Base-by-base conservation (phyloP, 2,329 filamentous ascomycete genomes). In the Westerdykella aurantiaca region DNA sequence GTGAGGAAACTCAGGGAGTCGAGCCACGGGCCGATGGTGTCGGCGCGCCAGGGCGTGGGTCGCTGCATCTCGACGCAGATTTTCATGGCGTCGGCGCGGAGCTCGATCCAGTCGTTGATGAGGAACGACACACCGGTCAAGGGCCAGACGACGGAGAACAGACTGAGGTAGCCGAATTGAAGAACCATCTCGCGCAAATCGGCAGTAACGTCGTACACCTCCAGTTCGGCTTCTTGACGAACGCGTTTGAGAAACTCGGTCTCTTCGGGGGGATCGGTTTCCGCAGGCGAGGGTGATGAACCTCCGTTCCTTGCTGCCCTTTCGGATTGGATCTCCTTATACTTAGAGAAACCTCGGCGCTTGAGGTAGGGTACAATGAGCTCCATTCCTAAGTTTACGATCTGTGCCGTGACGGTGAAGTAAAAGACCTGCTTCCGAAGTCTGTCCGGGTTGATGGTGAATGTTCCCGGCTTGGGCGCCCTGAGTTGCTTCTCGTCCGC, bases 71-170 rank as follows among this genome's bases (percentile, higher is more conserved):
- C 85, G 38, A 88, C 77, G 44, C 89, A 89, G 57, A 97, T 95
- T 68, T 98, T 98, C 71, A 95, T 79, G 2, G 91, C 90, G 62
- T 98, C 93, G 0, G 88, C 88, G 34, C 93, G 86, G 33, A 97
- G 79, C 64, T 97, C 93, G 45, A 98, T 73, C 89, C 91, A 97
- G 71, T 97, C 94, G 71, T 97, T 97, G 67, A 93, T 73, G 11
- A 97, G 72, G 72, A 97, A 97, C 1, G 86, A 91, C 44, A 88
- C 77, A 2, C 86, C 84, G 0, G 91, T 90, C n/a, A 97, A 73
- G 0, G 93, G 93, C 93, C 93, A 98, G 43, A 95, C 82, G 2
- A 93, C 86, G 0, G 88, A 93, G 67, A 97, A 97, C 9, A 97
- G 77, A 0, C 86, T 85, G 0, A 98, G 76, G 64, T 96, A 97